These are phyloP conservation scores for Diaporthe helianthi DNA, from an alignment of 2,329 filamentous ascomycete genomes.

Conservation along the genomic window DNA sequence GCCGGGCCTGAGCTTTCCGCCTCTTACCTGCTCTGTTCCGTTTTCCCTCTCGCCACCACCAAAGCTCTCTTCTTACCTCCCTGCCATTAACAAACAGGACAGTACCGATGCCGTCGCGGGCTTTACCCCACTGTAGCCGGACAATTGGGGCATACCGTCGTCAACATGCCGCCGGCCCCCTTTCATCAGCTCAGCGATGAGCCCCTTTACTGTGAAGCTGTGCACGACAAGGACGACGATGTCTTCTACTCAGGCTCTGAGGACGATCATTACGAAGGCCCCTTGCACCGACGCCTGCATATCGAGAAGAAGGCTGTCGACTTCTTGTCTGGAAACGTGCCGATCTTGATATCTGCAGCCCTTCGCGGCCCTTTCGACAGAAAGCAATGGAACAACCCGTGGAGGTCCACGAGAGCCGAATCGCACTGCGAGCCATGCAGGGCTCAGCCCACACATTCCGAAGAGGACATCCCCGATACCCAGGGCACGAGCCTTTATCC, in stretches of 20 bases:
- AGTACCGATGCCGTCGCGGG: conserved; percentile 9
- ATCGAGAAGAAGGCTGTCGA: conserved; percentile 66
- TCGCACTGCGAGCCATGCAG: conserved; percentile 3
- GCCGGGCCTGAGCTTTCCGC: conserved; percentile 15
- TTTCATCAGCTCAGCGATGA: conserved; percentile 40
- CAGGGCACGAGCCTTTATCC: conserved; percentile 34
- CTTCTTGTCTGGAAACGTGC: conserved; percentile 63
- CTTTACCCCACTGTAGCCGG: conserved; percentile 1
- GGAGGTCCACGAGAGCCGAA: conserved; percentile 47
- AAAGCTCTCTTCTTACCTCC: neutral
- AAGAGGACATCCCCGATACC: conserved; percentile 12
- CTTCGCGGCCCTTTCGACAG: conserved; percentile 68
- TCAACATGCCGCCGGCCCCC: conserved; percentile 20
- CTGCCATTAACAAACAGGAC: neutral
- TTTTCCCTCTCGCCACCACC: neutral
- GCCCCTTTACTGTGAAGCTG: conserved; percentile 56
- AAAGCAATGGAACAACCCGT: conserved; percentile 59
- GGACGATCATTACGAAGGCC: conserved; percentile 57
- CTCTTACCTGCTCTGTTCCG: conserved; percentile 12
- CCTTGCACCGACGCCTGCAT: conserved; percentile 55
- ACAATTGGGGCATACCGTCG: conserved; percentile 16
- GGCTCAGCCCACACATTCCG: conserved; percentile 37
- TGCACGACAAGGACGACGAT: conserved; percentile 49
- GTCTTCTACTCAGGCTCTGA: conserved; percentile 65
- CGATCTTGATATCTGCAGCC: conserved; percentile 65